Conservation (phyloP, 768 basidiomycete genomes). For the Collybia mongolica region DNA sequence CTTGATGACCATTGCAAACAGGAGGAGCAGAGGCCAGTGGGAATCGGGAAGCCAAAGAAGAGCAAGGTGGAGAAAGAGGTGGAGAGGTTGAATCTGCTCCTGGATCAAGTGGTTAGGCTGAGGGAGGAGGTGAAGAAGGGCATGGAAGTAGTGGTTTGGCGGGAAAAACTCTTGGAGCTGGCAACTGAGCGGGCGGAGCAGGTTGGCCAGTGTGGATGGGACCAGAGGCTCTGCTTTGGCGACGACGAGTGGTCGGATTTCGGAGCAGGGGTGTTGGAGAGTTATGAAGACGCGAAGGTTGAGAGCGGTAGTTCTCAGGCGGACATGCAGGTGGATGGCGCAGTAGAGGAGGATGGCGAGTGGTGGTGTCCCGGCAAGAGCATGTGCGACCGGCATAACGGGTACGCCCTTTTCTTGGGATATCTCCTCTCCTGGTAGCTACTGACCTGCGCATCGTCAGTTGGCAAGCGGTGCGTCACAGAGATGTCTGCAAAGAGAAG, state of each 20-base stretch:
- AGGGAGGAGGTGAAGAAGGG: constrained; percentile 67
- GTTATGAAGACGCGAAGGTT: constrained; percentile 51
- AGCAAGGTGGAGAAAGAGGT: constrained; percentile 56
- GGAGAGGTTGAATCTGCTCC: constrained; percentile 46
- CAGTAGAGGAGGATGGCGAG: constrained; percentile 42
- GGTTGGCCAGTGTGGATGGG: constrained; percentile 84
- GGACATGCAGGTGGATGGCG: constrained; percentile 39
- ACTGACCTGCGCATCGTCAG: constrained; percentile 29
- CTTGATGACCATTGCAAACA: constrained; percentile 25
- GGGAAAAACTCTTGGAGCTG: constrained; percentile 65
- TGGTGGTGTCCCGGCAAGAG: constrained; percentile 83
- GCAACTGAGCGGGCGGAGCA: constrained; percentile 65
- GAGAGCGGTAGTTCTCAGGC: constrained; percentile 36
- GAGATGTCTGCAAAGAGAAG: constrained; percentile 74
- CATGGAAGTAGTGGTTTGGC: constrained; percentile 69
- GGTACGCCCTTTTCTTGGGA: constrained; percentile 40
- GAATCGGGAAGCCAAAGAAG: constrained; percentile 27
- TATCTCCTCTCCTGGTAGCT: constrained; percentile 4
- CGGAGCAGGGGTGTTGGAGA: constrained; percentile 64
- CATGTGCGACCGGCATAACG: constrained; percentile 76
- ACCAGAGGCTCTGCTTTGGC: constrained; percentile 80
- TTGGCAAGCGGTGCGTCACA: constrained; percentile 76
- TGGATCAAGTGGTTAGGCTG: constrained; percentile 57
- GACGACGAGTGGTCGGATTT: constrained; percentile 78
- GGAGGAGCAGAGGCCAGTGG: constrained; percentile 13